These are phyloP conservation scores for Lecanicillium sp. DNA, from an alignment of 2,329 filamentous ascomycete genomes.

Conservation along the genomic window DNA sequence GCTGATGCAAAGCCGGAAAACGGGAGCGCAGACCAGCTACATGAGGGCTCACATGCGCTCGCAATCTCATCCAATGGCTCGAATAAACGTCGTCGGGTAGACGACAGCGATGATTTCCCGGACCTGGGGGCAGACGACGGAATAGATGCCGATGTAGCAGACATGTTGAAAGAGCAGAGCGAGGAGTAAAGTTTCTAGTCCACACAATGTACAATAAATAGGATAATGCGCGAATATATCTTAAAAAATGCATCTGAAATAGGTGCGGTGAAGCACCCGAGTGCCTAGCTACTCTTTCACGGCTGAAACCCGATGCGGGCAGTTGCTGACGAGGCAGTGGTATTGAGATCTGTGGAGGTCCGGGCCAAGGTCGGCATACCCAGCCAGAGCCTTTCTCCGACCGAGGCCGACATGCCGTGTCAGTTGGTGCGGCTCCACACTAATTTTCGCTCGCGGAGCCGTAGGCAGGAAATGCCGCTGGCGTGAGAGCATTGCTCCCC, in stretches of 20 bases:
- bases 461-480: conserved; percentile 9
- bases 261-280: too few species aligned
- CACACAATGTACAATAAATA: too few species aligned
- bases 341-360: too few species aligned
- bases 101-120: conserved; percentile 43
- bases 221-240: too few species aligned
- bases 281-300: too few species aligned
- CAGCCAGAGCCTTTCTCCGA: conserved; percentile 5
- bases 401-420: conserved; percentile 4
- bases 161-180: conserved; percentile 39
- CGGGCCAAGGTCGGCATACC: too few species aligned
- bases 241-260: too few species aligned
- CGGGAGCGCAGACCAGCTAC: conserved; percentile 9
- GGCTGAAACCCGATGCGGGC: too few species aligned
- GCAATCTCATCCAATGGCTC: conserved; percentile 43
- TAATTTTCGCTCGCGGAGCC: conserved; percentile 6
- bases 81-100: conserved; percentile 49
- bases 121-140: conserved; percentile 47
- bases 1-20: conserved; percentile 13
- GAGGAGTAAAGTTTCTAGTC: not conserved
- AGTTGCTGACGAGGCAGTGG: too few species aligned
- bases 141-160: conserved; percentile 49
- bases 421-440: conserved; percentile 5
- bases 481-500: not conserved
- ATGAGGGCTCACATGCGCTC: conserved; percentile 36